phyloP scores from a whole-genome alignment of 2,329 filamentous ascomycete species.

The Sclerotinia borealis region DNA sequence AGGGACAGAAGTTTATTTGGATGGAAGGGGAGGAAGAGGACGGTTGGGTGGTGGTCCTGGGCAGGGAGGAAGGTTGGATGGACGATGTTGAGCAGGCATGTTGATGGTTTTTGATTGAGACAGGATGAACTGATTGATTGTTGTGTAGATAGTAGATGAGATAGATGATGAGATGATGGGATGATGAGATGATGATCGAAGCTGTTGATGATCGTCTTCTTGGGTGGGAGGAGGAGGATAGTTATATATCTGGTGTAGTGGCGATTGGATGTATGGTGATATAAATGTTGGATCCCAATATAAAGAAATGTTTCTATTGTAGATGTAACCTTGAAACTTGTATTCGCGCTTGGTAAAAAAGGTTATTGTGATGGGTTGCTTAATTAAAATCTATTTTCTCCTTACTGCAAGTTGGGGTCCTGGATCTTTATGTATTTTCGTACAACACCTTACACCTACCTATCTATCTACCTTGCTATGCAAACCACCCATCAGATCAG shows the following conservation, averaged over 20 bases:
- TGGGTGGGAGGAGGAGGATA: background rate
- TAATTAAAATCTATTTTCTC: conserved; percentile 6
- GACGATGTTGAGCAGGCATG: conserved; percentile 46
- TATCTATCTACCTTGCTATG: background rate
- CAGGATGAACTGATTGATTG: conserved; percentile 4
- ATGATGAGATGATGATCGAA: conserved; percentile 6
- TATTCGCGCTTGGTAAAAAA: conserved; percentile 8
- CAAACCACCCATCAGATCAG: conserved; percentile 6
- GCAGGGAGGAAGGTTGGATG: conserved; percentile 59
- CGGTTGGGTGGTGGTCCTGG: conserved; percentile 57
- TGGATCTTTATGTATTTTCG: conserved; percentile 15
- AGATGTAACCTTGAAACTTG: conserved; percentile 5
- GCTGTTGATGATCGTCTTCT: conserved; percentile 8
- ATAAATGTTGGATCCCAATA: conserved; percentile 5
- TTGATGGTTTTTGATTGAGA: conserved; percentile 23
- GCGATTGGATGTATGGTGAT: background rate
- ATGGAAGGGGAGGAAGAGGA: conserved; percentile 57
- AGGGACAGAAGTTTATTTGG: conserved; percentile 33
- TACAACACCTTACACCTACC: too few relatives aligned
- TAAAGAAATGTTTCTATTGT: conserved; percentile 6
- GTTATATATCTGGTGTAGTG: conserved; percentile 11
- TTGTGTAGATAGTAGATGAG: background rate
- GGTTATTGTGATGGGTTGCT: conserved; percentile 3
- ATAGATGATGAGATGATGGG: too few relatives aligned
- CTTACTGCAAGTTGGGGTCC: conserved; percentile 3